A percentile compares a stretch with the other conserved stretches of the same genome.
phyloP scores from a whole-genome alignment of 305 asterid genomes.

The Andrographis paniculata region DNA sequence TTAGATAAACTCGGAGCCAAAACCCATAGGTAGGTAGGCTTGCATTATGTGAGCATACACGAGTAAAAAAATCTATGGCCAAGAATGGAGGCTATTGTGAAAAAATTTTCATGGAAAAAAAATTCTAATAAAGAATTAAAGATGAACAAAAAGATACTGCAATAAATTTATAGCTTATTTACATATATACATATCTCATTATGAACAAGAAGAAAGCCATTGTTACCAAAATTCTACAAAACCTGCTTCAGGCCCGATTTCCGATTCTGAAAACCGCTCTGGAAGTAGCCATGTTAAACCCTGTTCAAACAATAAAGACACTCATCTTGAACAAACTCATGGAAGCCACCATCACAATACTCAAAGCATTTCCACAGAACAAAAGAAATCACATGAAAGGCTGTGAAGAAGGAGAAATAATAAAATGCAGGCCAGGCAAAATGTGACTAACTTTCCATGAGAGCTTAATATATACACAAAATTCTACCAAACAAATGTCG shows the following conservation, averaged over 20 bases:
- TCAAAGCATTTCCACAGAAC: conserved; percentile 12
- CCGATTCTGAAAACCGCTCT: conserved; percentile 89
- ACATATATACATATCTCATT: background rate
- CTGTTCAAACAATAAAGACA: conserved; percentile 34
- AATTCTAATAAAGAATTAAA: background rate
- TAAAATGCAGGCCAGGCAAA: no score
- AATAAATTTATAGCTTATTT: no score
- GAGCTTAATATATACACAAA: conserved; percentile 10
- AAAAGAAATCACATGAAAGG: conserved; percentile 9
- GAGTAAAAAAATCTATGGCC: no score
- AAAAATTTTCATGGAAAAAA: background rate
- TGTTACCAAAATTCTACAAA: conserved; percentile 89
- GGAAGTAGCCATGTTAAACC: conserved; percentile 99
- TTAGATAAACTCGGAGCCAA: no score
- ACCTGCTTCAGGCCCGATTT: conserved; percentile 99
- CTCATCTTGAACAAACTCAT: conserved; percentile 11
- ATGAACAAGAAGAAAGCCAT: conserved; percentile 46
- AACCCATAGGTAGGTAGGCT: no score
- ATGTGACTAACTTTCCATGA: background rate
- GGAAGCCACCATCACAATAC: conserved; percentile 3
- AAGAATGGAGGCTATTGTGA: no score
- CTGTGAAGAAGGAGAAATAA: background rate
- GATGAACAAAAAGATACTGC: background rate
- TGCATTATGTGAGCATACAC: no score
- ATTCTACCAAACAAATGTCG: no score